A percentile compares a stretch with the other conserved stretches of the same genome.
Conservation (phyloP, 2,329 filamentous ascomycete genomes). For the Fusarium chlamydosporum region DNA sequence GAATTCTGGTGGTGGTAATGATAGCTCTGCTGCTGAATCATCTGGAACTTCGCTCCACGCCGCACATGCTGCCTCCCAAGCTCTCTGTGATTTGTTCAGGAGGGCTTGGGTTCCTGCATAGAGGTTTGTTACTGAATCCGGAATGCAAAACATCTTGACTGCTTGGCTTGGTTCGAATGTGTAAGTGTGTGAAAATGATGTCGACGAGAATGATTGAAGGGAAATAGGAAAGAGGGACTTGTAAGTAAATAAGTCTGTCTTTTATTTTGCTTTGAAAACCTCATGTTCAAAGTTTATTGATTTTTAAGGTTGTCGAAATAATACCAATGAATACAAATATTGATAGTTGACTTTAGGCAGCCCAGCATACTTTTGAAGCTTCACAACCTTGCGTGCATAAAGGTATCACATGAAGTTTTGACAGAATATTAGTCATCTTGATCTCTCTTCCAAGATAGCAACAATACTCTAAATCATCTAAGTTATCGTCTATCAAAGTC, state of each 20-base stretch:
- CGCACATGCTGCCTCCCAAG: conserved; percentile 9
- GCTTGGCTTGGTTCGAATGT: background rate
- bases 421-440: background rate
- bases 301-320: background rate
- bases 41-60: conserved; percentile 15
- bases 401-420: background rate
- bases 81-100: background rate
- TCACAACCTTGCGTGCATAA: background rate
- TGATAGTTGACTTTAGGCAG: background rate
- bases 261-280: background rate
- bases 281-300: background rate
- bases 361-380: background rate
- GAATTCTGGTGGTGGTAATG: background rate
- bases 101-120: background rate
- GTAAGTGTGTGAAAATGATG: background rate
- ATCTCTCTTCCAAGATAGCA: background rate
- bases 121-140: background rate
- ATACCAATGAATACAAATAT: background rate
- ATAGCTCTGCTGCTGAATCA: background rate
- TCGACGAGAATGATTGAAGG: background rate
- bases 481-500: conserved; percentile 24
- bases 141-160: background rate
- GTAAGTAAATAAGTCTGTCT: background rate
- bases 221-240: background rate
- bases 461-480: background rate